Evolutionary conservation across 208 protist genomes (phyloP), one percentile per base, ranked within the genome.

Genomic region (Trypanosoma scelopori): DNA sequence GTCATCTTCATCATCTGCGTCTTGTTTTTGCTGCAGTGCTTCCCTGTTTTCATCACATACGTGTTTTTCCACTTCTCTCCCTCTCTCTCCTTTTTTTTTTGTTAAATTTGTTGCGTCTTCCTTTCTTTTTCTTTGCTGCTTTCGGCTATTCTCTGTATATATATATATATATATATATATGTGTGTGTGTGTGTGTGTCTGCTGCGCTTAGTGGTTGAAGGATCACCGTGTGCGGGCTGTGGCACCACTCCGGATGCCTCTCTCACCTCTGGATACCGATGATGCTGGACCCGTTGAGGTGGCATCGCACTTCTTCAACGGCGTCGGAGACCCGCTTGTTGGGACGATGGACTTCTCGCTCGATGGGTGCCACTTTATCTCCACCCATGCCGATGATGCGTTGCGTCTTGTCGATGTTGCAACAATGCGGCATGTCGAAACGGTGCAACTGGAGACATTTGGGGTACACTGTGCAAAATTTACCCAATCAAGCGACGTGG

Each of bases 341-440:
- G 81, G 74, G 5, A 55, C 75, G 16, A 82, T 89, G 63, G 82
- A 91, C 55, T 95, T 95, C 48, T 91, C 85, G 2, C 57, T 83
- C 5, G 82, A 93, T 43, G 89, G 89, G 1, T 56, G 70, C 15
- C 61, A 75, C 51, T 91, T 91, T 62, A 53, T 87, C 51, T 91
- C 89, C 1, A 70, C 89, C 0, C 85, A 92, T 71, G 70, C 47
- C 20, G 89, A 95, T 61, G 89, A 93, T 57, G 78, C 89, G 5
- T 48, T 95, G 32, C 84, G 86, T 0, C 32, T 92, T 11, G 67
- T 87, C n/a, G 78, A 95, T 50, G 82, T 90, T n/a, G 48, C 51
- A 12, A 53, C 66, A 3, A 64, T 95, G 30, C 37, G 47, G 6
- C 82, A 84, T 60, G 77, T 62, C 4, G 74, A 82, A 28, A 86